A percentile compares a stretch with the other conserved stretches of the same genome.
These are phyloP conservation scores for Fusarium ramigenum DNA, from an alignment of 2,329 filamentous ascomycete genomes.

Conservation along the genomic window DNA sequence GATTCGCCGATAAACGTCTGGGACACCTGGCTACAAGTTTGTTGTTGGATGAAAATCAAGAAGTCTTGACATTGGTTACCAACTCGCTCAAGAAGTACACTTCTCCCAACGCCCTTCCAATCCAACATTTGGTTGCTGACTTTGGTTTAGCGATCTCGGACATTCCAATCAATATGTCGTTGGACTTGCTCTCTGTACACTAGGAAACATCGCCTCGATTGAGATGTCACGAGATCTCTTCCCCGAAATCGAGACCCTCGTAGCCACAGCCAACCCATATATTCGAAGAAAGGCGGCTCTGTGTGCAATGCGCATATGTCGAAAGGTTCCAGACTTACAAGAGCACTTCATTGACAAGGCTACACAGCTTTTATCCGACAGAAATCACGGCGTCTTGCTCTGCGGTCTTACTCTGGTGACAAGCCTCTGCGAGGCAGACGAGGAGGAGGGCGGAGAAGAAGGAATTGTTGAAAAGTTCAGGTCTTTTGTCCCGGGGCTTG, in stretches of 20 bases:
- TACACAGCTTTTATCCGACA: conserved; percentile 84
- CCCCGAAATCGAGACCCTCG: conserved; percentile 89
- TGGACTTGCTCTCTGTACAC: conserved; percentile 91
- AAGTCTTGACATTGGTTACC: conserved; percentile 95
- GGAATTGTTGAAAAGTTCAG: conserved; percentile 92
- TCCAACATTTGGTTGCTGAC: conserved; percentile 25
- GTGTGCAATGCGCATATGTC: conserved; percentile 99
- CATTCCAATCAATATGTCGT: conserved; percentile 99
- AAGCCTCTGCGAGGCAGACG: conserved; percentile 93
- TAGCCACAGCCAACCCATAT: conserved; percentile 97
- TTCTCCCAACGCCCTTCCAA: background rate
- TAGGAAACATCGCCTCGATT: conserved; percentile 96
- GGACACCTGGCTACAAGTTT: conserved; percentile 97
- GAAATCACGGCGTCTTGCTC: conserved; percentile 94
- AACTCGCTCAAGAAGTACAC: conserved; percentile 96
- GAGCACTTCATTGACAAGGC: conserved; percentile 98
- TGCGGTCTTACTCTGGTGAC: conserved; percentile 92
- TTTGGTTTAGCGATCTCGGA: conserved; percentile 78
- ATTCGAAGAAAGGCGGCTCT: conserved; percentile 96
- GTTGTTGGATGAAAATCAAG: conserved; percentile 96
- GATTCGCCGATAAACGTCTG: conserved; percentile 96
- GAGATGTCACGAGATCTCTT: conserved; percentile 99
- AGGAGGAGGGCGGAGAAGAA: conserved; percentile 89
- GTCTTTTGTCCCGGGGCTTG: conserved; percentile 82
- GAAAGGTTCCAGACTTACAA: conserved; percentile 95